These are phyloP conservation scores for Penicillium brasilianum DNA, from an alignment of 2,329 filamentous ascomycete species.

Conservation along the genomic window DNA sequence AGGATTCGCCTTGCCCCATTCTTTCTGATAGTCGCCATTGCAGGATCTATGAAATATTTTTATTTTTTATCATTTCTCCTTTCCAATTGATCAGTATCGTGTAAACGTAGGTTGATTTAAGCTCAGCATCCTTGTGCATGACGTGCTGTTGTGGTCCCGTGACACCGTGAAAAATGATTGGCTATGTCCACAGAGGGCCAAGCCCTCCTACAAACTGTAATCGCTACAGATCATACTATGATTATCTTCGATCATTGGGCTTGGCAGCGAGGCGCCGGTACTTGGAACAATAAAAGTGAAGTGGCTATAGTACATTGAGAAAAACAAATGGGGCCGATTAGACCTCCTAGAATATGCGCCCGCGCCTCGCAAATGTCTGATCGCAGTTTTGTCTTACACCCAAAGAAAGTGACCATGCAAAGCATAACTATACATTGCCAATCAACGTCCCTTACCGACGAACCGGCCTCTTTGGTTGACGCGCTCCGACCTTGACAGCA, in stretches of 20 bases:
- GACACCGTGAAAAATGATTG: not conserved
- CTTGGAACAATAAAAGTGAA: constrained; percentile 23
- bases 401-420: constrained; percentile 29
- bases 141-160: not conserved
- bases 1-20: not conserved
- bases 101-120: constrained; percentile 1
- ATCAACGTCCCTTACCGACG: constrained; percentile 26
- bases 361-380: constrained; percentile 41
- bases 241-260: not conserved
- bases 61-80: not conserved
- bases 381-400: constrained; percentile 31
- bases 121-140: not conserved
- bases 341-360: constrained; percentile 39
- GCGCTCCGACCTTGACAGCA: constrained; percentile 34
- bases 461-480: constrained; percentile 22
- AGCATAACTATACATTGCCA: constrained; percentile 27
- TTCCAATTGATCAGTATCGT: not conserved
- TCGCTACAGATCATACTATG: not conserved
- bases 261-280: constrained; percentile 26
- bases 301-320: constrained; percentile 36
- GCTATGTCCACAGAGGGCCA: not conserved
- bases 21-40: not conserved
- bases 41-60: not conserved
- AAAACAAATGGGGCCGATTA: constrained; percentile 33
- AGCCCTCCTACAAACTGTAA: not conserved